These are phyloP conservation scores for Golubevia pallescens DNA, from an alignment of 1,284 basidiomycete genomes.

Conservation along the genomic window DNA sequence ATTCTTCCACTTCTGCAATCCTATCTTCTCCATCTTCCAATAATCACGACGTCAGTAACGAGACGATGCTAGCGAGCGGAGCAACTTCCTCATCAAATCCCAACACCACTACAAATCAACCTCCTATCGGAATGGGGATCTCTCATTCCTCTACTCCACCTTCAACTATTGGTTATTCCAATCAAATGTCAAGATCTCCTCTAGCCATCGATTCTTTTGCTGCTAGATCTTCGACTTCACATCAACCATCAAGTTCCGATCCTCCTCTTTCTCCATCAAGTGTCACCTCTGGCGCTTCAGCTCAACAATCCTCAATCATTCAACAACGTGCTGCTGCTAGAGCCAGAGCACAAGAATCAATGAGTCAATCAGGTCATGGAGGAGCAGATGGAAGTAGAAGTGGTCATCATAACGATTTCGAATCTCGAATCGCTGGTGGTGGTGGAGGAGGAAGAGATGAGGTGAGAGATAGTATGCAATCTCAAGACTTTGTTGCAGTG, in stretches of 20 bases:
- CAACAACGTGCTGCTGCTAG: slow-evolving; percentile 46
- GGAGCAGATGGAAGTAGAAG: background rate
- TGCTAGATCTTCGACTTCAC: background rate
- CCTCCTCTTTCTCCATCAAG: background rate
- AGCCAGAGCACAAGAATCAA: slow-evolving; percentile 23
- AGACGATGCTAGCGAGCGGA: background rate
- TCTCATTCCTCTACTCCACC: background rate
- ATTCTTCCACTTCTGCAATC: background rate
- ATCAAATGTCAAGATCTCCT: background rate
- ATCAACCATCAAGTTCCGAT: background rate
- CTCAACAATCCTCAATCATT: slow-evolving; percentile 40
- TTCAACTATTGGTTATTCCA: background rate
- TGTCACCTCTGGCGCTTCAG: background rate
- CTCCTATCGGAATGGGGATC: slow-evolving; percentile 11
- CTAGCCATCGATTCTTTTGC: background rate
- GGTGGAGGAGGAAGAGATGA: background rate
- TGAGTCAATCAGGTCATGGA: slow-evolving; percentile 2
- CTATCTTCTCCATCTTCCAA: background rate
- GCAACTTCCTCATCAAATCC: background rate
- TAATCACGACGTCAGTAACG: background rate
- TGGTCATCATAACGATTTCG: background rate
- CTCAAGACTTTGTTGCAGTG: slow-evolving; percentile 37
- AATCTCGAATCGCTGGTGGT: background rate
- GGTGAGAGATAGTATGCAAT: slow-evolving; percentile 19
- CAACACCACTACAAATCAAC: slow-evolving; percentile 4